Conservation (phyloP, 345 rosid species). For the Bruguiera gymnorhiza region DNA sequence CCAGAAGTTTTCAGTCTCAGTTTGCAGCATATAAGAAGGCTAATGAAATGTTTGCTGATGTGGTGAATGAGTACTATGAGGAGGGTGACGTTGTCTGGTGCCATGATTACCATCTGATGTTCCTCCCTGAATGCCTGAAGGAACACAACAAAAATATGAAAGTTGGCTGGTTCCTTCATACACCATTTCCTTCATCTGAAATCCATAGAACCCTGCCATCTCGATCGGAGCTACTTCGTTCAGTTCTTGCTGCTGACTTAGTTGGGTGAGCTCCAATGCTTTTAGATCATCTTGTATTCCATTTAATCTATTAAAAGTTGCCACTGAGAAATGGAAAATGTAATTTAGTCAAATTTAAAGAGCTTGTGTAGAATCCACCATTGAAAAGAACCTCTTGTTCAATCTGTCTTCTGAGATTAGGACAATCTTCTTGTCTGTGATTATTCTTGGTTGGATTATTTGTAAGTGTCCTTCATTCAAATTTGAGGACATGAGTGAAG, state of each 20-base stretch:
- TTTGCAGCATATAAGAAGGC: constrained; percentile 96
- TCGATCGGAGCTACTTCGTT: constrained; percentile 82
- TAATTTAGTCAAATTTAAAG: too few species aligned
- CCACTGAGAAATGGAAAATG: too few species aligned
- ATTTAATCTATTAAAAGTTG: not conserved
- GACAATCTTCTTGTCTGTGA: too few species aligned
- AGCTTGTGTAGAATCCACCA: too few species aligned
- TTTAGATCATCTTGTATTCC: not conserved
- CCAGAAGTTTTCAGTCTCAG: constrained; percentile 97
- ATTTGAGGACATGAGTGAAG: too few species aligned
- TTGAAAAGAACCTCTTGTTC: too few species aligned
- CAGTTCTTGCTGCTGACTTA: constrained; percentile 98
- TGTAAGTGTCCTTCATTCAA: too few species aligned
- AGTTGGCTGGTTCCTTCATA: constrained; percentile 99
- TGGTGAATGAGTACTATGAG: constrained; percentile 85
- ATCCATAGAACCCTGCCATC: constrained; percentile 97
- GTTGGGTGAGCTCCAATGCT: constrained; percentile 67
- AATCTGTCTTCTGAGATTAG: too few species aligned
- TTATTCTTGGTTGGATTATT: too few species aligned
- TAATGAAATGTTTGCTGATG: constrained; percentile 97
- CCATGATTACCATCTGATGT: constrained; percentile 99
- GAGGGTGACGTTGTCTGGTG: constrained; percentile 99
- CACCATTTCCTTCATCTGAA: constrained; percentile 99
- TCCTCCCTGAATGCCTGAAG: constrained; percentile 92
- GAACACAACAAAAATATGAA: constrained; percentile 78